A percentile compares a stretch with the other conserved stretches of the same genome.
These are phyloP conservation scores for Tuber umbilicatum DNA, from an alignment of 495 filamentous ascomycete species.

Conservation along the genomic window DNA sequence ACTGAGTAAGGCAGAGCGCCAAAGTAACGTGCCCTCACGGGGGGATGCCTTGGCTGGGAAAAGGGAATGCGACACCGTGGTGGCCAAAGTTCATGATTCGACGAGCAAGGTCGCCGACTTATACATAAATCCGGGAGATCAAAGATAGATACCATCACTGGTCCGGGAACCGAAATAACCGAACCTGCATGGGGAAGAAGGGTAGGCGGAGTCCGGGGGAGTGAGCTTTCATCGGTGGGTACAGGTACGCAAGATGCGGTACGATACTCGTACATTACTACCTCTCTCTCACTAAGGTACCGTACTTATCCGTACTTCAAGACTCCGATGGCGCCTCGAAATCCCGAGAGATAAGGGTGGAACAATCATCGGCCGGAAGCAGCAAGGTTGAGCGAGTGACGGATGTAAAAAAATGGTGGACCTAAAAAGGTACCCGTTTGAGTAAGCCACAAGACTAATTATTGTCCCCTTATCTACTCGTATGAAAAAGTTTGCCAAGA, in stretches of 20 bases:
- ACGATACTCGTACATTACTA: not conserved
- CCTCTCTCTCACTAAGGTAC: not conserved
- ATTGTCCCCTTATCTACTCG: not conserved
- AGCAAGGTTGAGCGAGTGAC: not conserved
- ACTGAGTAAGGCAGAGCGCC: not conserved
- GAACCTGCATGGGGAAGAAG: not conserved
- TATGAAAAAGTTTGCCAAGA: not conserved
- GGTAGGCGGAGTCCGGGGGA: not conserved
- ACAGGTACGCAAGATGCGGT: not conserved
- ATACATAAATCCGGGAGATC: not conserved
- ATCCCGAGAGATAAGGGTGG: not conserved
- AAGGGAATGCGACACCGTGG: not conserved
- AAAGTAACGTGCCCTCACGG: not conserved
- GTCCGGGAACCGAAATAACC: not conserved
- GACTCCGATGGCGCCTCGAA: not conserved
- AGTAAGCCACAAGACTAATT: not conserved
- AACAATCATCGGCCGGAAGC: not conserved
- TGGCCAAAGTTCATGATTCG: not conserved
- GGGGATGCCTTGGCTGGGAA: not conserved
- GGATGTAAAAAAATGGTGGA: not conserved
- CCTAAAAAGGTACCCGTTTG: not conserved
- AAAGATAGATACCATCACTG: not conserved
- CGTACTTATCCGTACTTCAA: not conserved
- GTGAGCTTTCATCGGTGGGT: not conserved
- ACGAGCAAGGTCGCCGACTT: conserved; percentile 4